These are phyloP conservation scores for Sedum album DNA, from an alignment of 164 flowering plant genomes.

Conservation along the genomic window DNA sequence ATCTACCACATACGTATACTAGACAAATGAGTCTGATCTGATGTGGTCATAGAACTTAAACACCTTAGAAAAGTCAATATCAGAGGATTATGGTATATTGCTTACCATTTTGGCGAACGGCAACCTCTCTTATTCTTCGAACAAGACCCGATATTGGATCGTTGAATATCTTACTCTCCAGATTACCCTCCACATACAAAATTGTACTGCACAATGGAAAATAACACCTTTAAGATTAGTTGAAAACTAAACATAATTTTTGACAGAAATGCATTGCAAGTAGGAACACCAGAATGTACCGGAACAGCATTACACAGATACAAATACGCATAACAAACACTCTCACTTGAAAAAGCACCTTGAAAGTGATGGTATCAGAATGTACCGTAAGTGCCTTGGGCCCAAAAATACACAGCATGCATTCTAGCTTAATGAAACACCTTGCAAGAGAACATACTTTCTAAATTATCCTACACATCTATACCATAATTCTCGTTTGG, in stretches of 20 bases:
- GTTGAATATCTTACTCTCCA: slow-evolving; percentile 71
- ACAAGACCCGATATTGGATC: slow-evolving; percentile 73
- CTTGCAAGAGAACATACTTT: background rate
- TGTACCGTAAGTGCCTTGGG: too few species aligned
- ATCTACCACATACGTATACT: background rate
- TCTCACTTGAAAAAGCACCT: too few species aligned
- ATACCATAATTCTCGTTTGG: background rate
- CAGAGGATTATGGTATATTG: background rate
- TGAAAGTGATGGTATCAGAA: too few species aligned
- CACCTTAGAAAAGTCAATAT: background rate
- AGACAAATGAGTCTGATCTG: background rate
- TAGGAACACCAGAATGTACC: background rate
- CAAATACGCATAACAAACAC: too few species aligned
- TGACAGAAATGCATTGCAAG: background rate
- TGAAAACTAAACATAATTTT: background rate
- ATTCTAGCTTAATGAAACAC: too few species aligned
- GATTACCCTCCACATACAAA: slow-evolving; percentile 79
- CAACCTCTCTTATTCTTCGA: slow-evolving; percentile 74
- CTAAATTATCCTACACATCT: background rate
- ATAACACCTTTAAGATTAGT: background rate
- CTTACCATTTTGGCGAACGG: slow-evolving; percentile 74
- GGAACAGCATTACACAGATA: too few species aligned
- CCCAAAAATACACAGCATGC: too few species aligned
- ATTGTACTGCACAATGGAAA: slow-evolving; percentile 33
- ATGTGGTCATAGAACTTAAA: background rate